Evolutionary conservation across 306 rosid genomes (phyloP).

Genomic region (Rosa chinensis): DNA sequence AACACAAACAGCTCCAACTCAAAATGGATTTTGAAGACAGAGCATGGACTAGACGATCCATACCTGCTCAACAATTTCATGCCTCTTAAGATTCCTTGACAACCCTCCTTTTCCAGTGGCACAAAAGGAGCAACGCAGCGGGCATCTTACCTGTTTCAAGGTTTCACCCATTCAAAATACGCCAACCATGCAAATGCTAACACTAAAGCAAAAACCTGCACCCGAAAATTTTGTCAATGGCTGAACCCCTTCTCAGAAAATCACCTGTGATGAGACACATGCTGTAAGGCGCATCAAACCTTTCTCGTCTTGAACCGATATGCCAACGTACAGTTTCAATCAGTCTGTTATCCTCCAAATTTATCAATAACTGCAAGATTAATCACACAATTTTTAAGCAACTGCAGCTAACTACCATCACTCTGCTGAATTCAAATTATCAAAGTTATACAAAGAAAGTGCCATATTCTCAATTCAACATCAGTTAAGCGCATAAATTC

Average conservation of each 20-base stretch:
- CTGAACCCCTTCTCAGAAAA: conserved; percentile 23
- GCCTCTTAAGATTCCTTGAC: conserved; percentile 78
- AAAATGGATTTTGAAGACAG: not conserved
- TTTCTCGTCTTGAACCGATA: conserved; percentile 64
- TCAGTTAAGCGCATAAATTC: not conserved
- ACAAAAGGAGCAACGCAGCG: conserved; percentile 91
- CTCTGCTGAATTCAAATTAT: not conserved
- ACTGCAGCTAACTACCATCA: not conserved
- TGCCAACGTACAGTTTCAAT: conserved; percentile 96
- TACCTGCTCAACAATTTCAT: conserved; percentile 97
- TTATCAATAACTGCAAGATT: conserved; percentile 69
- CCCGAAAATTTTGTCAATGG: not conserved
- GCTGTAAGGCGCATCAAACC: conserved; percentile 81
- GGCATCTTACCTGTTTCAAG: conserved; percentile 56
- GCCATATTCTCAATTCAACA: not conserved
- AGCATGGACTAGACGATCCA: conserved; percentile 16
- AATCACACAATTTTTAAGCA: not conserved
- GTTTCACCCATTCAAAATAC: conserved; percentile 17
- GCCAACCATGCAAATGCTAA: not conserved
- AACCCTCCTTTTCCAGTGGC: conserved; percentile 99
- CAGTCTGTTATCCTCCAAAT: conserved; percentile 90
- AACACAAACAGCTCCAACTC: not conserved
- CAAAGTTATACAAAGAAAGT: not conserved
- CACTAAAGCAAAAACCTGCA: conserved; percentile 18
- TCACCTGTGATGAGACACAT: conserved; percentile 94